A percentile compares a stretch with the other conserved stretches of the same genome.
Conservation (phyloP, 2,329 filamentous ascomycete genomes). For the Cladosporium sp. region DNA sequence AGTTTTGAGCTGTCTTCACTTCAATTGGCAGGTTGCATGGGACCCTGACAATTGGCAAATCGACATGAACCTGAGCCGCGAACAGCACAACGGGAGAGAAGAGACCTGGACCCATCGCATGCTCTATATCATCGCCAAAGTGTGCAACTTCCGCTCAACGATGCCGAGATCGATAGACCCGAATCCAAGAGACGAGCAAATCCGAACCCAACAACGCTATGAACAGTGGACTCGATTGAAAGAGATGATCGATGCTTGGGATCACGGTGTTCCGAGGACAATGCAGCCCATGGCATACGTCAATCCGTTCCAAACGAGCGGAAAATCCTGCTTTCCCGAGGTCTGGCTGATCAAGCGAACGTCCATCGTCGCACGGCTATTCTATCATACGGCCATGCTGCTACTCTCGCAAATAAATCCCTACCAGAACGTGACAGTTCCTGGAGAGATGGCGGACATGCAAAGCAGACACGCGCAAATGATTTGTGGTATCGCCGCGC, state of each 20-base stretch:
- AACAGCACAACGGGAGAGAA: slow-evolving; percentile 59
- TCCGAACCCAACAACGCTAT: slow-evolving; percentile 59
- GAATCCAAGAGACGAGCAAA: slow-evolving; percentile 59
- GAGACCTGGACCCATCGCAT: slow-evolving; percentile 87
- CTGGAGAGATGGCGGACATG: slow-evolving; percentile 63
- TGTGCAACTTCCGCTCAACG: slow-evolving; percentile 76
- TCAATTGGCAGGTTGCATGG: slow-evolving; percentile 84
- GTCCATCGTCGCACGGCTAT: slow-evolving; percentile 74
- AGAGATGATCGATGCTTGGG: slow-evolving; percentile 78
- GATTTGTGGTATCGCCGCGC: slow-evolving; percentile 83
- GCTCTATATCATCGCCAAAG: slow-evolving; percentile 80
- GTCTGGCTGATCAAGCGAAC: slow-evolving; percentile 83
- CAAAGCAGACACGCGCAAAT: slow-evolving; percentile 73
- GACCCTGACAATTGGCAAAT: slow-evolving; percentile 87
- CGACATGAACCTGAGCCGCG: slow-evolving; percentile 65
- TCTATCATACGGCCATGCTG: slow-evolving; percentile 84
- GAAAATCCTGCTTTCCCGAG: slow-evolving; percentile 75
- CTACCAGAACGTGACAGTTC: slow-evolving; percentile 50
- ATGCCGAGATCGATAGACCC: slow-evolving; percentile 58
- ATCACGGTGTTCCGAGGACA: slow-evolving; percentile 68
- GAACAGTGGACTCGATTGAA: slow-evolving; percentile 78
- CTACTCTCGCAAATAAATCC: slow-evolving; percentile 78
- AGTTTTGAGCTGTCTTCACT: slow-evolving; percentile 78
- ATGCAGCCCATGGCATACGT: slow-evolving; percentile 85
- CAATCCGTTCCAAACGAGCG: slow-evolving; percentile 60